Base-by-base conservation (phyloP, 2,329 filamentous ascomycete genomes). In the Diaporthe citri region DNA sequence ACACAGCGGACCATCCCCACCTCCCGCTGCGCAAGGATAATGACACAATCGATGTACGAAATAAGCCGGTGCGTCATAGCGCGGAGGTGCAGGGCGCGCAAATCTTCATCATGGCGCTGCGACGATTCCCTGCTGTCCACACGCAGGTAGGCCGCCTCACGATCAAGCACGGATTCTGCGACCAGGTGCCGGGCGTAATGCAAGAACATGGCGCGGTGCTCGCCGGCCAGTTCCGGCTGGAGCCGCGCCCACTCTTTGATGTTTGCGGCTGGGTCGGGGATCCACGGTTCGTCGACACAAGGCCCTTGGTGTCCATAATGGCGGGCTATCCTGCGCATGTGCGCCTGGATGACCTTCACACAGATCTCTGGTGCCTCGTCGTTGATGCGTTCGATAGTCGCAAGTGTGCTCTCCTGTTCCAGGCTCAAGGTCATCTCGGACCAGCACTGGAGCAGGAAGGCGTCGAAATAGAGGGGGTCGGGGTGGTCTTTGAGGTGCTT, bases 401-500 rank as follows among this genome's bases (percentile, higher is more conserved):
- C 7, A 17, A 46, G 20, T 2, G 66, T 56, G 15, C n/a, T 13
- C 51, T n/a, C 2, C 20, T 46, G 2, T 15, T 15, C 34, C 17
- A n/a, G 12, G 9, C 12, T 10, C 25, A 56, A 10, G 25, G 4
- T 13, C 48, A 56, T 57, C 22, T 39, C n/a, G n/a, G 51, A 28
- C 66, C 66, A 70, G 25, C 66, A 70, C 51, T 70, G 48, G 20
- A 43, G 34, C 5, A 70, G 66, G 22, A 70, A 70, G 5, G 43
- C 17, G 25, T 70, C 66, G 36, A 70, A 70, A 15, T 36, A 34
- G 20, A 70, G 36, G 25, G 36, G n/a, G 51, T 46, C 66, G n/a
- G 51, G 51, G 4, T 1, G 10, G 8, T 46, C n/a, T 10, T 31
- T n/a, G 46, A 39, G 28, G 36, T 52, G 66, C 28, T 52, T 31